Evolutionary conservation across 2,329 filamentous ascomycete species (phyloP), one percentile per base, ranked within the genome.

Genomic region (Escovopsis weberi): DNA sequence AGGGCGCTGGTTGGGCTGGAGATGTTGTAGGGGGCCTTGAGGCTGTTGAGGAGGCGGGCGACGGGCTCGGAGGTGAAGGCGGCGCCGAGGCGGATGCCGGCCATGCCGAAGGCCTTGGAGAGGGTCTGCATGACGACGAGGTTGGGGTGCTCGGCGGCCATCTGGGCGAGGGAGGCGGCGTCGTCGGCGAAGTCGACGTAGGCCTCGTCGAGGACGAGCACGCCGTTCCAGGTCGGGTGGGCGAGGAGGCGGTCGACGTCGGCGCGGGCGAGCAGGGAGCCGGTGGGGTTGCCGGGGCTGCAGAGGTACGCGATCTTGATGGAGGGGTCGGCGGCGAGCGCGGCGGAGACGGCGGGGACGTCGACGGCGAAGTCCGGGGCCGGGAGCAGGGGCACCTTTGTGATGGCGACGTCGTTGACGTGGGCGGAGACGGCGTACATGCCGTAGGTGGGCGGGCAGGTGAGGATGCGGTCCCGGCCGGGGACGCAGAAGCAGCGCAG

Each of bases 21-120:
- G 53, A 98, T 80, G 63, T 95, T 96, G 67, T 98, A 98, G 0
- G 91, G 91, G 0, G 91, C 89, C 65, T 96, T 96, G 55, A 98
- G 71, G 58, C 74, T 87, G 66, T 98, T 98, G 43, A 98, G 71
- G 11, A 98, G 68, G 12, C 66, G 63, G 2, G 89, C 87, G 48
- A 98, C 80, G 6, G 78, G 71, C 0, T 78, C 70, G 9, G 78
- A 75, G 5, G 85, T 75, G 58, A 95, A 98, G 1, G 85, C 86
- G 7, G 80, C 84, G 38, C 91, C 91, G 1, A 98, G 72, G 12
- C 91, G 74, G 57, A 98, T 94, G 40, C 89, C 91, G 4, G 91
- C 91, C 56, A 98, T 75, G 26, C 91, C 91, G 57, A 98, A 98
- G 0, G 87, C 91, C 62, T 98, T 98, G 55, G 85, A 94, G n/a